Conservation (phyloP, 2,329 filamentous ascomycete genomes). For the Trichophyton simii region DNA sequence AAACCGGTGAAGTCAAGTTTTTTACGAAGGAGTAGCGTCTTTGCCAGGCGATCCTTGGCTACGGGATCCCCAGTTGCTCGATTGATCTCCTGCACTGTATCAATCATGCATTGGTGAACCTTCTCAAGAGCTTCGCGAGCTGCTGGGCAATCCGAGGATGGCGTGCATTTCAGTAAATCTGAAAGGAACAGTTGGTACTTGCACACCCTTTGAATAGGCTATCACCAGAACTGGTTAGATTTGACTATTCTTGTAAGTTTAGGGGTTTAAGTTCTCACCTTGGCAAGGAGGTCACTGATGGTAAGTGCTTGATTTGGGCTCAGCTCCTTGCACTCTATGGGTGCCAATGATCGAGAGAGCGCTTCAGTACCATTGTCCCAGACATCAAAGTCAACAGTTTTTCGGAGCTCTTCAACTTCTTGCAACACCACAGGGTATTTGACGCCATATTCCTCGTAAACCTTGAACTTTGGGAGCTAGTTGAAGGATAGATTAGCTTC, state of each 20-base stretch:
- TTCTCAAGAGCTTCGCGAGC: slow-evolving; percentile 70
- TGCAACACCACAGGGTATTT: slow-evolving; percentile 79
- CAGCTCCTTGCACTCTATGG: slow-evolving; percentile 51
- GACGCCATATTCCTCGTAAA: slow-evolving; percentile 83
- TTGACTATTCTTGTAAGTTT: not conserved
- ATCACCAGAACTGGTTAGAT: slow-evolving; percentile 1
- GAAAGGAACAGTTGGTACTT: slow-evolving; percentile 80
- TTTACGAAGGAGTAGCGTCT: slow-evolving; percentile 74
- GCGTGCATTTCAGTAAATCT: slow-evolving; percentile 71
- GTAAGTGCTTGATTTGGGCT: slow-evolving; percentile 64
- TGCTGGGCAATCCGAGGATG: slow-evolving; percentile 70
- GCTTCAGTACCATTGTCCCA: slow-evolving; percentile 80
- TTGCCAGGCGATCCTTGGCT: slow-evolving; percentile 59
- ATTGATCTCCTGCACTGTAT: slow-evolving; percentile 70
- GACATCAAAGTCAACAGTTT: slow-evolving; percentile 59
- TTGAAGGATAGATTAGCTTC: slow-evolving; percentile 28
- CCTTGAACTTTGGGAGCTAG: slow-evolving; percentile 67
- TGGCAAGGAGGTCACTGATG: slow-evolving; percentile 77
- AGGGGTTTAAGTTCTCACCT: slow-evolving; percentile 42
- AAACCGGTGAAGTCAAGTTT: slow-evolving; percentile 60
- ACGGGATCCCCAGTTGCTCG: slow-evolving; percentile 64
- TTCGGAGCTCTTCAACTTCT: slow-evolving; percentile 58
- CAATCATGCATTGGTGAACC: slow-evolving; percentile 56
- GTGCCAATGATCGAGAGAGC: slow-evolving; percentile 60
- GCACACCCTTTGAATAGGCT: slow-evolving; percentile 88